A percentile compares a stretch with the other conserved stretches of the same genome.
phyloP scores from a whole-genome alignment of 495 filamentous ascomycete genomes.

The Penicillium macrosclerotiorum region DNA sequence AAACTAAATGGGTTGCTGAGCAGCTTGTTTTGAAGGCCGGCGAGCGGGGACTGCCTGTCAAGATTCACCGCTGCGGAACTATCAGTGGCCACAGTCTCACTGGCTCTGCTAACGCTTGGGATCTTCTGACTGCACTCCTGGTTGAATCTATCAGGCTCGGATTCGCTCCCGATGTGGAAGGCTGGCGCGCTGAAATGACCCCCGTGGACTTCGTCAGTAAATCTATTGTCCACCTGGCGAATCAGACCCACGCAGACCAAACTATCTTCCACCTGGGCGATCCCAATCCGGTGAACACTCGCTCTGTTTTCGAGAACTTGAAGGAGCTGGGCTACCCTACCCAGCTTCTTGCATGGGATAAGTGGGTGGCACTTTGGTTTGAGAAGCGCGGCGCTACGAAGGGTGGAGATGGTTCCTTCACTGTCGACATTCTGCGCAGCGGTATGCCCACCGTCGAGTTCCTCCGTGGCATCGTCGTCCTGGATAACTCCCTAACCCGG shows the following conservation, averaged over 20 bases:
- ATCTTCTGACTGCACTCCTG: constrained; percentile 62
- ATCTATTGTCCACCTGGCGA: constrained; percentile 58
- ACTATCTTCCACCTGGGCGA: constrained; percentile 65
- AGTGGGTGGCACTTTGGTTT: constrained; percentile 63
- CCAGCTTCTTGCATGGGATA: constrained; percentile 54
- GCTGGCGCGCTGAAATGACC: constrained; percentile 71
- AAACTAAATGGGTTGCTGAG: constrained; percentile 69
- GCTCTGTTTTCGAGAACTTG: constrained; percentile 55
- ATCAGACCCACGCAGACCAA: constrained; percentile 51
- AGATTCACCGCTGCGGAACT: constrained; percentile 61
- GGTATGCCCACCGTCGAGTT: constrained; percentile 67
- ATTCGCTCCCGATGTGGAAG: constrained; percentile 58
- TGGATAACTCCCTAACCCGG: constrained; percentile 56
- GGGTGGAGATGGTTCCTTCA: constrained; percentile 60
- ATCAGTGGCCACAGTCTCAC: constrained; percentile 64
- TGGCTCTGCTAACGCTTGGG: constrained; percentile 65
- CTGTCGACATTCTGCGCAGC: constrained; percentile 49
- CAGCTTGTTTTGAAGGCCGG: constrained; percentile 63
- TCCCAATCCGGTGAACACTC: constrained; percentile 56
- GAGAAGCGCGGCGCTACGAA: constrained; percentile 54
- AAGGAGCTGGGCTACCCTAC: constrained; percentile 62
- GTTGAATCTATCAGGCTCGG: constrained; percentile 66
- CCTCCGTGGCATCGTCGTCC: constrained; percentile 55
- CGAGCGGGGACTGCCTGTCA: constrained; percentile 56
- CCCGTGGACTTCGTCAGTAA: constrained; percentile 69